Conservation (phyloP, 2,329 filamentous ascomycete genomes). For the Trichoderma pleuroti region DNA sequence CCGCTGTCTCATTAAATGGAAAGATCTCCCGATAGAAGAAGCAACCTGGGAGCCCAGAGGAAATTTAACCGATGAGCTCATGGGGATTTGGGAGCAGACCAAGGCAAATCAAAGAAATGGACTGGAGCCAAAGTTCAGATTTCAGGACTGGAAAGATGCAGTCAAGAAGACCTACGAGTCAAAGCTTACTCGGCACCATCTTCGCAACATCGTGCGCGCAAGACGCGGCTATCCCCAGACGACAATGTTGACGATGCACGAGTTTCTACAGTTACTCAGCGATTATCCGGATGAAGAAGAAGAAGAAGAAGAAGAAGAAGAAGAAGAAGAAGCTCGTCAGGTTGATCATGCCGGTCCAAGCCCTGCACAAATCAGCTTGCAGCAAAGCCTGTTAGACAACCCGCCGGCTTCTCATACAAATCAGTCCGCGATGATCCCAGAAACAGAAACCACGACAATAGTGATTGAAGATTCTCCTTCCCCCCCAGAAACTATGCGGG, state of each 20-base stretch:
- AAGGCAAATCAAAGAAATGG: slow-evolving; percentile 35
- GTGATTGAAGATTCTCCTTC: not conserved
- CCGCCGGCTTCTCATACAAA: not conserved
- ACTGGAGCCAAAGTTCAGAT: slow-evolving; percentile 35
- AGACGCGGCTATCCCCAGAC: slow-evolving; percentile 34
- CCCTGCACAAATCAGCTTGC: not conserved
- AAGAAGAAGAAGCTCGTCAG: not conserved
- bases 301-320: not conserved
- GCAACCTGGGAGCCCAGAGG: slow-evolving; percentile 50
- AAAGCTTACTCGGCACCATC: slow-evolving; percentile 38
- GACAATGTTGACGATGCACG: slow-evolving; percentile 12
- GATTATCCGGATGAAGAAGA: not conserved
- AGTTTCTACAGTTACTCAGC: not conserved
- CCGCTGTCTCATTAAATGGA: slow-evolving; percentile 39
- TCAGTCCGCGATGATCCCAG: not conserved
- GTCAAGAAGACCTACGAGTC: slow-evolving; percentile 25
- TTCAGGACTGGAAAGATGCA: slow-evolving; percentile 38
- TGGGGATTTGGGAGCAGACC: slow-evolving; percentile 42
- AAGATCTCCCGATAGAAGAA: slow-evolving; percentile 33
- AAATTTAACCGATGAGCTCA: slow-evolving; percentile 40
- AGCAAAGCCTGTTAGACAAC: not conserved
- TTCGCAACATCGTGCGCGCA: slow-evolving; percentile 43
- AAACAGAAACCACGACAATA: not conserved
- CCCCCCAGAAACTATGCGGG: not conserved
- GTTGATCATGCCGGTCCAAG: not conserved